Conservation (phyloP, 2,329 filamentous ascomycete species). For the Claviceps citrina region DNA sequence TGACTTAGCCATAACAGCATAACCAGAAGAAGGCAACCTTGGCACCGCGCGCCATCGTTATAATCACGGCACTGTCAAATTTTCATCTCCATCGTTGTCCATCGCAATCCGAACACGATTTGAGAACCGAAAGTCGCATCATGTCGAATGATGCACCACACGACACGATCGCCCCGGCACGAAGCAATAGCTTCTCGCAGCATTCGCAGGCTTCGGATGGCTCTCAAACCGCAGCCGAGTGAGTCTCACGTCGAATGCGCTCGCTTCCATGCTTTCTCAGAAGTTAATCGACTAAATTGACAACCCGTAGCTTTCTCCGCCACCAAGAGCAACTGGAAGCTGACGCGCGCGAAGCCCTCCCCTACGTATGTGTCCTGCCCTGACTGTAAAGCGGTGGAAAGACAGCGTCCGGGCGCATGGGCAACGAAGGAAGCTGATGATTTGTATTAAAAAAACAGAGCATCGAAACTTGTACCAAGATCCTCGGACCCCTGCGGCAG, state of each 20-base stretch:
- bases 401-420: too few species aligned
- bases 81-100: too few species aligned
- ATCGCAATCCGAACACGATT: too few species aligned
- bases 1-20: too few species aligned
- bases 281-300: too few species aligned
- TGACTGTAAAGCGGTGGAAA: not conserved
- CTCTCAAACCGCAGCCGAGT: constrained; percentile 63
- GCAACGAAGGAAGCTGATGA: too few species aligned
- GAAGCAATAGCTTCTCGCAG: constrained; percentile 45
- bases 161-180: constrained; percentile 15
- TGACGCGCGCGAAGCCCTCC: constrained; percentile 85
- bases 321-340: constrained; percentile 82
- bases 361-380: constrained; percentile 75
- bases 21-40: too few species aligned
- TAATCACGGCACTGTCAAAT: too few species aligned
- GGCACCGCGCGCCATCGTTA: too few species aligned
- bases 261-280: too few species aligned
- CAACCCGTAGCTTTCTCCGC: constrained; percentile 57
- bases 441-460: constrained; percentile 54
- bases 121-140: not conserved
- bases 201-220: constrained; percentile 39
- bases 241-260: too few species aligned
- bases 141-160: constrained; percentile 24
- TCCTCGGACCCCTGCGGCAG: constrained; percentile 77
- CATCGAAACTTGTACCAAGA: constrained; percentile 83